phyloP scores from a whole-genome alignment of 768 basidiomycete species.

The Peribolospora baueri region DNA sequence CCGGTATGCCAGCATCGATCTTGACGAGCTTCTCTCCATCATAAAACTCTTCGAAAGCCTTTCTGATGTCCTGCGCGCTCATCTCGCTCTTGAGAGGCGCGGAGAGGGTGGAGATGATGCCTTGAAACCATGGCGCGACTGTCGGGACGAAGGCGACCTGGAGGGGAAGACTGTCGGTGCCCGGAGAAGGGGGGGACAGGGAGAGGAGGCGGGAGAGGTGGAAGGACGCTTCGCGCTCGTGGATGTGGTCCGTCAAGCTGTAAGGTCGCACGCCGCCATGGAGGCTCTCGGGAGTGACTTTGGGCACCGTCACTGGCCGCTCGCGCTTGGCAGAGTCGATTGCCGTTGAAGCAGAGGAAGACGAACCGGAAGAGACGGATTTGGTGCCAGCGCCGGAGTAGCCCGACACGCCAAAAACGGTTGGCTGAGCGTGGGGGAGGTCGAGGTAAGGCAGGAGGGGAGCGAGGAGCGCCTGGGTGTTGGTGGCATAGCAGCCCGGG shows the following conservation, averaged over 20 bases:
- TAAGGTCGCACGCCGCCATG: conserved; percentile 58
- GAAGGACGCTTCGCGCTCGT: conserved; percentile 77
- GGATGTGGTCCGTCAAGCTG: conserved; percentile 85
- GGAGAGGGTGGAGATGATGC: conserved; percentile 67
- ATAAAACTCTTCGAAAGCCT: conserved; percentile 58
- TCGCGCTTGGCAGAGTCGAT: conserved; percentile 37
- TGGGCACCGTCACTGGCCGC: conserved; percentile 44
- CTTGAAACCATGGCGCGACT: conserved; percentile 87
- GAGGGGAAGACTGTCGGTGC: conserved; percentile 17
- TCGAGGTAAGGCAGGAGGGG: conserved; percentile 54
- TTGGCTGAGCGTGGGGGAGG: conserved; percentile 30
- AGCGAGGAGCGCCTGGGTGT: conserved; percentile 70
- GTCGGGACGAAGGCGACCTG: conserved; percentile 64
- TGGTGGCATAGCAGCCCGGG: conserved; percentile 92
- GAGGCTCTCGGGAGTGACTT: conserved; percentile 53
- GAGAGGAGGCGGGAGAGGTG: conserved; percentile 45
- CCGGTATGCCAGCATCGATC: conserved; percentile 44
- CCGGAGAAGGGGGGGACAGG: background rate
- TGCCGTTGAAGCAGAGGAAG: conserved; percentile 5
- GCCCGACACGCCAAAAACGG: conserved; percentile 78
- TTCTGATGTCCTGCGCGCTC: conserved; percentile 43
- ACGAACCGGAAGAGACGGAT: conserved; percentile 21
- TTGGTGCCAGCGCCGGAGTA: conserved; percentile 89
- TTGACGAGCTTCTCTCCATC: conserved; percentile 43
- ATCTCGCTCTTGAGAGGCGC: conserved; percentile 48